Evolutionary conservation across 352 stramenopile genomes (phyloP).

Genomic region (Pythium brachiatum): DNA sequence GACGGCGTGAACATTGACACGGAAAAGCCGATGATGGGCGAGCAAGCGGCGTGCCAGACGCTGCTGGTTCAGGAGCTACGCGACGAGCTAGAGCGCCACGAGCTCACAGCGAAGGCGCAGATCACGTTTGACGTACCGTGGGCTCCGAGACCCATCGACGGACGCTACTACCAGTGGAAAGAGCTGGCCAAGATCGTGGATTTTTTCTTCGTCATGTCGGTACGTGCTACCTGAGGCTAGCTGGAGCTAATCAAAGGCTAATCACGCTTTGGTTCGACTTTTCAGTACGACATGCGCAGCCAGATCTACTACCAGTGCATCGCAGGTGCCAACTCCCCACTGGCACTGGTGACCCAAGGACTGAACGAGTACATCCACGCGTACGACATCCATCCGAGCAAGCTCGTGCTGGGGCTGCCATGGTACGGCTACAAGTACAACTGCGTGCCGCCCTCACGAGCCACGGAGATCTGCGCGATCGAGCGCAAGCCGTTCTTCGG

Average conservation of each 20-base stretch:
- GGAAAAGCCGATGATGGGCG: constrained; percentile 59
- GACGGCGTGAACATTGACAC: constrained; percentile 86
- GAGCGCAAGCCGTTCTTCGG: constrained; percentile 56
- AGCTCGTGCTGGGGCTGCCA: constrained; percentile 88
- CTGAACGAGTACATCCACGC: constrained; percentile 74
- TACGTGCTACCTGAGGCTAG: constrained; percentile 15
- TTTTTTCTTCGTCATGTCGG: constrained; percentile 91
- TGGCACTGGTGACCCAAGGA: constrained; percentile 65
- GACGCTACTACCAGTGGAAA: constrained; percentile 80
- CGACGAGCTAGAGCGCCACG: constrained; percentile 41
- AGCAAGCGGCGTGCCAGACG: constrained; percentile 42
- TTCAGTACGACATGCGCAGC: constrained; percentile 88
- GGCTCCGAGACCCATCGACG: constrained; percentile 74
- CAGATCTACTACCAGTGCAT: constrained; percentile 91
- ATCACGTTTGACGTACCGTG: constrained; percentile 84
- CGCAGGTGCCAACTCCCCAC: constrained; percentile 80
- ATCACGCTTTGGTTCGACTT: not conserved
- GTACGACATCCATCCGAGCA: constrained; percentile 49
- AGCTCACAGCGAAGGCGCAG: constrained; percentile 64
- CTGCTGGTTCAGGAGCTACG: constrained; percentile 66
- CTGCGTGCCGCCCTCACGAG: constrained; percentile 31
- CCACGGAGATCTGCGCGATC: constrained; percentile 31
- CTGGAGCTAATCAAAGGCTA: not conserved
- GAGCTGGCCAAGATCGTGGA: constrained; percentile 63
- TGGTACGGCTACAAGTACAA: constrained; percentile 92